These are phyloP conservation scores for Ambispora gerdemannii DNA, from an alignment of 192 early-diverging fungal genomes.

Conservation along the genomic window DNA sequence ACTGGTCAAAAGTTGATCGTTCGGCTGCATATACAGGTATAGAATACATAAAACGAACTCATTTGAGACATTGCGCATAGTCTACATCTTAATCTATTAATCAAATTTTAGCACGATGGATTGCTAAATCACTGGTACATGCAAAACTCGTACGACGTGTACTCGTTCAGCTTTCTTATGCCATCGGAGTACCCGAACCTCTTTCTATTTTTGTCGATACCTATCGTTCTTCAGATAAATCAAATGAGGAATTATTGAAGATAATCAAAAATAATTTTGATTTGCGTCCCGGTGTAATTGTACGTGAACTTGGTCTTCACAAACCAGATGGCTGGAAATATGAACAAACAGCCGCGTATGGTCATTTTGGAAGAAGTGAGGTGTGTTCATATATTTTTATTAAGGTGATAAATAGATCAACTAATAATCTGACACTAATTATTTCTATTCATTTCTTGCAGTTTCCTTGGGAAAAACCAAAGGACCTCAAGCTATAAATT, in stretches of 20 bases:
- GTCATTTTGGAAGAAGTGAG: slow-evolving; percentile 88
- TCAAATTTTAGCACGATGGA: slow-evolving; percentile 74
- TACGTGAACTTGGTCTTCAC: slow-evolving; percentile 97
- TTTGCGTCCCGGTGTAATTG: slow-evolving; percentile 96
- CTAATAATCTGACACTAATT: background rate
- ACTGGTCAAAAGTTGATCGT: slow-evolving; percentile 99
- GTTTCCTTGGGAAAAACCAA: slow-evolving; percentile 92
- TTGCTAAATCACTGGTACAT: slow-evolving; percentile 94
- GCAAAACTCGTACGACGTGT: slow-evolving; percentile 90
- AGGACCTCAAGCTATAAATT: slow-evolving; percentile 65
- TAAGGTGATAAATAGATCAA: background rate
- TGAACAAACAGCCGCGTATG: slow-evolving; percentile 94
- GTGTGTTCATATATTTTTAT: slow-evolving; percentile 2
- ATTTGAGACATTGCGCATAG: no score
- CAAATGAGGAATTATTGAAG: slow-evolving; percentile 83
- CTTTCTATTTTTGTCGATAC: slow-evolving; percentile 95
- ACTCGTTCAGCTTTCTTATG: slow-evolving; percentile 96
- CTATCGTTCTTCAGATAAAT: slow-evolving; percentile 90
- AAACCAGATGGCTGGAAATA: slow-evolving; percentile 81
- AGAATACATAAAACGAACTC: no score
- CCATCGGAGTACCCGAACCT: slow-evolving; percentile 97
- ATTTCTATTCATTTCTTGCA: background rate
- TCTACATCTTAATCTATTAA: no score
- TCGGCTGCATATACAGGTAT: slow-evolving; percentile 88
- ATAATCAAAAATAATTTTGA: slow-evolving; percentile 99